A percentile compares a stretch with the other conserved stretches of the same genome.
These are phyloP conservation scores for Chalciporus sphaerocephalus DNA, from an alignment of 768 basidiomycete genomes.

Conservation along the genomic window DNA sequence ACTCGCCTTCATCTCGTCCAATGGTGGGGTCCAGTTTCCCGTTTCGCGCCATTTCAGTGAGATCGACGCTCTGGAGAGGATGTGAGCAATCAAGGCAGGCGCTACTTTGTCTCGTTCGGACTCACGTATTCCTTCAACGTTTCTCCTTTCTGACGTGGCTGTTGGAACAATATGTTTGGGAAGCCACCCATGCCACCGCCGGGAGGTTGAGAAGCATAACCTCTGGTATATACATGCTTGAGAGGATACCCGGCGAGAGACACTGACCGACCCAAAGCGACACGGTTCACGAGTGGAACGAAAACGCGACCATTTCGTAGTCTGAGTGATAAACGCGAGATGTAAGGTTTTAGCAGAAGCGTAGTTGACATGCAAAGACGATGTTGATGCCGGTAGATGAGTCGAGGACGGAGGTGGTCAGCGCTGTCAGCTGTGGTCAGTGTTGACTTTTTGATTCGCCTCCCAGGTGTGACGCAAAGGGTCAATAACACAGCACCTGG, in stretches of 20 bases:
- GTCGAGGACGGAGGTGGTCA: too few relatives aligned
- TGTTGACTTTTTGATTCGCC: too few relatives aligned
- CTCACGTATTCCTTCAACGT: slow-evolving; percentile 76
- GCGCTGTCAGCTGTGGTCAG: too few relatives aligned
- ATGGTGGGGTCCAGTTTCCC: slow-evolving; percentile 91
- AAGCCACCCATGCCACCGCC: slow-evolving; percentile 40
- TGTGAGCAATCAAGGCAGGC: background rate
- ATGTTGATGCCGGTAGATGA: background rate
- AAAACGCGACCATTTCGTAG: slow-evolving; percentile 17
- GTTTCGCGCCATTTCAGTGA: slow-evolving; percentile 76
- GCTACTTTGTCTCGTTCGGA: slow-evolving; percentile 14
- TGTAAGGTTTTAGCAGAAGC: slow-evolving; percentile 2
- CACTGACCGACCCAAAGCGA: background rate
- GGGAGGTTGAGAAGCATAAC: slow-evolving; percentile 49
- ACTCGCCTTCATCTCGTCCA: slow-evolving; percentile 75
- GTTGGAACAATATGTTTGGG: slow-evolving; percentile 54
- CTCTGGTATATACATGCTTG: slow-evolving; percentile 19
- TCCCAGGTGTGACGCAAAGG: too few relatives aligned
- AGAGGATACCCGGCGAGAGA: background rate
- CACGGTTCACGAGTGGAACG: slow-evolving; percentile 1
- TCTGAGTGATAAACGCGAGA: slow-evolving; percentile 17
- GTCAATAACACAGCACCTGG: too few relatives aligned
- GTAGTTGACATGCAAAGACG: slow-evolving; percentile 9
- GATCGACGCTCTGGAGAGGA: slow-evolving; percentile 60
- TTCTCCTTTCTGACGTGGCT: slow-evolving; percentile 73